Percentiles rank a stretch among this genome's conserved stretches.
These are phyloP conservation scores for Carpinus fangiana DNA, from an alignment of 306 rosid genomes.

Conservation along the genomic window DNA sequence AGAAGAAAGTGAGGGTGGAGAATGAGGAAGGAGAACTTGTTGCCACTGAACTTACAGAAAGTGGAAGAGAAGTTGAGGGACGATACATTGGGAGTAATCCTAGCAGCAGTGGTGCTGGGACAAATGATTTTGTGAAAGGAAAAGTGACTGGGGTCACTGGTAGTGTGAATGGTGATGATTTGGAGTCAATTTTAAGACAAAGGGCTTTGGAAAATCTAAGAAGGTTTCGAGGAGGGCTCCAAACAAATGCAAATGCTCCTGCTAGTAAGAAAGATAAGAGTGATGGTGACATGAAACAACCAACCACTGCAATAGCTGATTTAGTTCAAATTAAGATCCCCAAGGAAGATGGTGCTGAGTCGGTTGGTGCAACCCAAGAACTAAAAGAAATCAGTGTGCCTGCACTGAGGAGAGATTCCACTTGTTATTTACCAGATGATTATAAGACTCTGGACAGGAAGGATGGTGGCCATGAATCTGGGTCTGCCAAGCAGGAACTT, in stretches of 20 bases:
- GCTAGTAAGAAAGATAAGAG: slow-evolving; percentile 36
- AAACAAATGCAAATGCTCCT: slow-evolving; percentile 34
- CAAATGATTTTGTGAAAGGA: slow-evolving; percentile 30
- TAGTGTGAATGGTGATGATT: slow-evolving; percentile 42
- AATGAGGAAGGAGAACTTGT: slow-evolving; percentile 38
- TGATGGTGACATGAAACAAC: slow-evolving; percentile 43
- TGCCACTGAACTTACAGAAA: slow-evolving; percentile 23
- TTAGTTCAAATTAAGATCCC: slow-evolving; percentile 37
- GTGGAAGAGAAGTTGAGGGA: slow-evolving; percentile 8
- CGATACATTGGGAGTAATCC: slow-evolving; percentile 25
- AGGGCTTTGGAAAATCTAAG: slow-evolving; percentile 80
- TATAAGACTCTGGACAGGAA: slow-evolving; percentile 28
- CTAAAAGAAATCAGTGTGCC: slow-evolving; percentile 33
- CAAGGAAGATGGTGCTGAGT: slow-evolving; percentile 20
- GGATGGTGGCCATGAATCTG: slow-evolving; percentile 30
- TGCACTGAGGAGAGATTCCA: slow-evolving; percentile 30
- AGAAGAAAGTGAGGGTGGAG: slow-evolving; percentile 38
- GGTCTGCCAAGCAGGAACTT: slow-evolving; percentile 33
- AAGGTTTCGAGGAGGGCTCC: slow-evolving; percentile 55
- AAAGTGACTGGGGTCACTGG: slow-evolving; percentile 37
- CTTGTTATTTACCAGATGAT: slow-evolving; percentile 23
- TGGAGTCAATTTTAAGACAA: slow-evolving; percentile 75
- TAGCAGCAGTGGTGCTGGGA: slow-evolving; percentile 31
- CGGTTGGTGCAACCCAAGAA: slow-evolving; percentile 24
- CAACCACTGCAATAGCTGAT: slow-evolving; percentile 30